Evolutionary conservation across 78 protist species (phyloP), one percentile per base, ranked within the genome.

Genomic region (Dictyostelium capitatum): DNA sequence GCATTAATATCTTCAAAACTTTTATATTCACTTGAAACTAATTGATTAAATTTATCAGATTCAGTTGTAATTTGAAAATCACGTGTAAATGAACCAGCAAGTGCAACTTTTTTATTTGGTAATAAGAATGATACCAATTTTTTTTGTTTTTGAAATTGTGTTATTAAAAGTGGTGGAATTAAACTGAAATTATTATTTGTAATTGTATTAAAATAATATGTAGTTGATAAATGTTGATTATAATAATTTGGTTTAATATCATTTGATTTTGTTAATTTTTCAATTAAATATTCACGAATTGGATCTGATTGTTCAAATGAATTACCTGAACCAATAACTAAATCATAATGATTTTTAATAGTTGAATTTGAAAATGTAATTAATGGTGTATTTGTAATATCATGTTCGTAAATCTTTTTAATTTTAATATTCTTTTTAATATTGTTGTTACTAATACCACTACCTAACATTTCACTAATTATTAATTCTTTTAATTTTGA

Each of bases 1-100:
- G 83, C 83, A 78, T 70, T 70, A 28, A 87, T 6, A 77, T 87
- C 93, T 78, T 87, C 93, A 46, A 87, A 64, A 12, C 50, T 53
- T 12, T 32, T 20, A 51, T 77, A 77, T 28, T 69, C 74, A 11
- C 50, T 9, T 23, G 70, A 87, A 23, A 87, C 50, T 10, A 54
- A 17, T 17, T 51, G n/a, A 30, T 77, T 87, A 50, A 28, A 28
- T 53, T 50, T 30, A 51, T 56, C 8, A 12, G 53, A 0, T 9
- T 20, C 37, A 28, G 9, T 25, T 2, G 11, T 77, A 78, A 75
- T 14, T 32, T 10, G 25, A 32, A 54, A 7, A 11, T 62, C 70
- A 25, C 41, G n/a, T 6, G 70, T 62, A 70, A 87, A 87, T 10
- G 93, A 28, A 19, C 93, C 93, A 47, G 57, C 3, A 10, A 87